phyloP scores from a whole-genome alignment of 768 basidiomycete genomes.

The Agrocybe praecox region DNA sequence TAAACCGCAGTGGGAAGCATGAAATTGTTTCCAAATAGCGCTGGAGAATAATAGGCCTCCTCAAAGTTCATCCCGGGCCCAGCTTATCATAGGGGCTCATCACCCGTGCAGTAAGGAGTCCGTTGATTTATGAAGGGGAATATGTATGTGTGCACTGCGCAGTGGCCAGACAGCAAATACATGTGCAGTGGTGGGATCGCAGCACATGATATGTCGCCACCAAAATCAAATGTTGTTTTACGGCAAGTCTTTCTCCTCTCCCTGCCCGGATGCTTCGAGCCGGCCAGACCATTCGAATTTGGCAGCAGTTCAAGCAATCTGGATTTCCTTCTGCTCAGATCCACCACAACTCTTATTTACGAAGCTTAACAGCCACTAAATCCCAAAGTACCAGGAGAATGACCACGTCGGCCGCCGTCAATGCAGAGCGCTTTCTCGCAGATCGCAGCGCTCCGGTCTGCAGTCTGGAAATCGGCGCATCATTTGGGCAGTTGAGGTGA shows the following conservation, averaged over 20 bases:
- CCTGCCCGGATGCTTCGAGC: constrained; percentile 20
- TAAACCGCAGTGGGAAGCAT: too few relatives aligned
- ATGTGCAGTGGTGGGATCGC: not conserved
- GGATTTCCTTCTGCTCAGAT: constrained; percentile 13
- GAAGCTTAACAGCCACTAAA: constrained; percentile 5
- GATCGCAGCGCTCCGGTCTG: constrained; percentile 80
- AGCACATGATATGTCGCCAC: not conserved
- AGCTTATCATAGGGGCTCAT: too few relatives aligned
- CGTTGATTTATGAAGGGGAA: too few relatives aligned
- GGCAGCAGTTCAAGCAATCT: constrained; percentile 3
- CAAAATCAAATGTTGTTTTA: not conserved
- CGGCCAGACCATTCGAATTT: constrained; percentile 18
- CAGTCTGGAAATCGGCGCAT: constrained; percentile 64
- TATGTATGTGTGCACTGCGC: too few relatives aligned
- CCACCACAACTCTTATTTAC: constrained; percentile 9
- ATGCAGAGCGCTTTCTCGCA: constrained; percentile 68
- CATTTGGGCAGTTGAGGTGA: constrained; percentile 72
- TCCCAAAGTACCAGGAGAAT: constrained; percentile 22
- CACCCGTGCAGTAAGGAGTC: too few relatives aligned
- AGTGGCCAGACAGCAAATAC: too few relatives aligned
- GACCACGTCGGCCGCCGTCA: constrained; percentile 29
- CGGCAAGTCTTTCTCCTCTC: constrained; percentile 8
- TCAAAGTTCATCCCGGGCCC: too few relatives aligned
- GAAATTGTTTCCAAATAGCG: too few relatives aligned
- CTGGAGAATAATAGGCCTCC: too few relatives aligned